Percentiles rank a stretch among this genome's conserved stretches.
Evolutionary conservation across 2,329 filamentous ascomycete genomes (phyloP).

Genomic region (Beauveria sp.): DNA sequence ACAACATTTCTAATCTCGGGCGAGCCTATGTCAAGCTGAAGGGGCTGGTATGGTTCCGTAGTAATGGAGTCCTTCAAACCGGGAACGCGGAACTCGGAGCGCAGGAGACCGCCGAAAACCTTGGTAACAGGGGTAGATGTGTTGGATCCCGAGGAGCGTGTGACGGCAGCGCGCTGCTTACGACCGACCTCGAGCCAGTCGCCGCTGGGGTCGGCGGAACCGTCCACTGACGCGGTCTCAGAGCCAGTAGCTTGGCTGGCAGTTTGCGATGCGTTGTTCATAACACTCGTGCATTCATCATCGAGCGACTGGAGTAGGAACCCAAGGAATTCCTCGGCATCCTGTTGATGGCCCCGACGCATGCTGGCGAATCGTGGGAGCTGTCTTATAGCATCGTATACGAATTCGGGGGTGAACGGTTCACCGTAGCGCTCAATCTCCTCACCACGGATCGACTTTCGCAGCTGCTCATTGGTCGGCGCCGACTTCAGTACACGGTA

Average conservation of each 20-base stretch:
- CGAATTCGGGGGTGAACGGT: slow-evolving; percentile 85
- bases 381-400: slow-evolving; percentile 86
- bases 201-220: slow-evolving; percentile 25
- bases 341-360: slow-evolving; percentile 94
- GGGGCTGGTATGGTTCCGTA: slow-evolving; percentile 83
- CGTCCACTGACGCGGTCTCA: slow-evolving; percentile 20
- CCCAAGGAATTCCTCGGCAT: slow-evolving; percentile 93
- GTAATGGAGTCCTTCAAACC: slow-evolving; percentile 88
- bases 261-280: slow-evolving; percentile 31
- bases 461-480: slow-evolving; percentile 63
- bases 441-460: slow-evolving; percentile 65
- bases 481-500: slow-evolving; percentile 82
- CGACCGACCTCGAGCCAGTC: slow-evolving; percentile 91
- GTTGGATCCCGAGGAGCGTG: slow-evolving; percentile 72
- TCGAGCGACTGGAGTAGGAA: slow-evolving; percentile 89
- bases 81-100: slow-evolving; percentile 81
- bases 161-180: slow-evolving; percentile 81
- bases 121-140: slow-evolving; percentile 79
- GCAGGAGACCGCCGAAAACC: slow-evolving; percentile 86
- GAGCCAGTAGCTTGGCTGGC: slow-evolving; percentile 28
- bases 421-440: slow-evolving; percentile 89
- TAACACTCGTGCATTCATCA: slow-evolving; percentile 79
- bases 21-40: slow-evolving; percentile 90
- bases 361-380: slow-evolving; percentile 86
- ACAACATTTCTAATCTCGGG: slow-evolving; percentile 82